A percentile compares a stretch with the other conserved stretches of the same genome.
These are phyloP conservation scores for Fulvia fulva DNA, from an alignment of 2,329 filamentous ascomycete genomes.

Conservation along the genomic window DNA sequence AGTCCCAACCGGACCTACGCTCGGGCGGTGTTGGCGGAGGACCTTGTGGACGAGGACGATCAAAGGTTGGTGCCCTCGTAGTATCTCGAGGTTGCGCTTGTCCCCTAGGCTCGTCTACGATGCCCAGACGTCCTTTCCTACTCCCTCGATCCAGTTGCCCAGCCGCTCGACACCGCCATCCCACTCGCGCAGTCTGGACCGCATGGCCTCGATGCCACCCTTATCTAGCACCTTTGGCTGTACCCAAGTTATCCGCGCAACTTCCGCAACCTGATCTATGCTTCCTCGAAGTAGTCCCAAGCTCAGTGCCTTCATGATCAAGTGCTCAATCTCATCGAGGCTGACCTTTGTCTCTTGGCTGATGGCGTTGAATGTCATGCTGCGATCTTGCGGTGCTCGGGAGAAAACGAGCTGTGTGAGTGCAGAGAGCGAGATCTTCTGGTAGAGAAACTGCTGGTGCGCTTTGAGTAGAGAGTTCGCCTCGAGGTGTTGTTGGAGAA, in stretches of 20 bases:
- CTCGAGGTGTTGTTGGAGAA: slow-evolving; percentile 65
- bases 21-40: neutral
- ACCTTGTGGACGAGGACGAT: neutral
- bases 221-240: slow-evolving; percentile 97
- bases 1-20: neutral
- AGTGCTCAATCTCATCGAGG: slow-evolving; percentile 88
- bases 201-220: slow-evolving; percentile 92
- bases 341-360: slow-evolving; percentile 87
- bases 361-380: slow-evolving; percentile 88
- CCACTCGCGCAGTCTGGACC: slow-evolving; percentile 84
- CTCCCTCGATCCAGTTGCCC: slow-evolving; percentile 93
- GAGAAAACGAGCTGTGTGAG: slow-evolving; percentile 96
- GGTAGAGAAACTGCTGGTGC: slow-evolving; percentile 79
- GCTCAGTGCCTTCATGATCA: slow-evolving; percentile 99
- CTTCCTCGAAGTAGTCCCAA: slow-evolving; percentile 83
- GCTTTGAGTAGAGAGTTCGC: slow-evolving; percentile 75
- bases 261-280: slow-evolving; percentile 92
- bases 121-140: slow-evolving; percentile 94
- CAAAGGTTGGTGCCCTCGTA: neutral
- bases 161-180: slow-evolving; percentile 92
- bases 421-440: slow-evolving; percentile 97
- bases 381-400: slow-evolving; percentile 88
- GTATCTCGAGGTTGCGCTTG: neutral
- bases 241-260: slow-evolving; percentile 96
- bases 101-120: slow-evolving; percentile 47